Evolutionary conservation across 768 basidiomycete genomes (phyloP).

Genomic region (Agaricus sinodeliciosus): DNA sequence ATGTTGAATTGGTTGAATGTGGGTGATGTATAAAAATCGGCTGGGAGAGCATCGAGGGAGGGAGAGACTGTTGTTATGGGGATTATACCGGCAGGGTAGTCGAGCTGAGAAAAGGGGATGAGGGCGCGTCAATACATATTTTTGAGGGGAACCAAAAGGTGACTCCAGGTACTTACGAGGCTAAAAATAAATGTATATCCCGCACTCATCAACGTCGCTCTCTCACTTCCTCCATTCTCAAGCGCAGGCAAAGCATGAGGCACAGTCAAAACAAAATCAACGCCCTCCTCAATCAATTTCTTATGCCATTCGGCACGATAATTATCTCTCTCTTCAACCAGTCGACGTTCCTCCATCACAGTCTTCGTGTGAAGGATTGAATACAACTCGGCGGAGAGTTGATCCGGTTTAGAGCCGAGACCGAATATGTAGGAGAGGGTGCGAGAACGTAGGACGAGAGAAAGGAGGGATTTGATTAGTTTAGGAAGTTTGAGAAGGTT

Average conservation of each 20-base stretch:
- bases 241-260: constrained; percentile 58
- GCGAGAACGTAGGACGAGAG: constrained; percentile 27
- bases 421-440: constrained; percentile 37
- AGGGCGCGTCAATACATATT: background rate
- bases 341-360: constrained; percentile 40
- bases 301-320: constrained; percentile 41
- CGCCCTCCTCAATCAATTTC: constrained; percentile 37
- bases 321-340: constrained; percentile 38
- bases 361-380: constrained; percentile 40
- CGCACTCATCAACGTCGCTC: constrained; percentile 50
- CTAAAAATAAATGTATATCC: constrained; percentile 67
- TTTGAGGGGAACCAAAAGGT: background rate
- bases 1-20: constrained; percentile 26
- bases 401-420: constrained; percentile 29
- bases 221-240: constrained; percentile 41
- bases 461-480: constrained; percentile 36
- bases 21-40: constrained; percentile 24
- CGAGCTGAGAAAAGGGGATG: constrained; percentile 28
- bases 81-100: constrained; percentile 51
- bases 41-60: constrained; percentile 26
- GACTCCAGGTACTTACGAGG: constrained; percentile 37
- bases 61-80: constrained; percentile 50
- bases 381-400: constrained; percentile 29
- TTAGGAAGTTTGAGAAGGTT: constrained; percentile 29
- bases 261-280: constrained; percentile 61